phyloP scores from a whole-genome alignment of 208 protist species.

The Vickermania spadyakhi region DNA sequence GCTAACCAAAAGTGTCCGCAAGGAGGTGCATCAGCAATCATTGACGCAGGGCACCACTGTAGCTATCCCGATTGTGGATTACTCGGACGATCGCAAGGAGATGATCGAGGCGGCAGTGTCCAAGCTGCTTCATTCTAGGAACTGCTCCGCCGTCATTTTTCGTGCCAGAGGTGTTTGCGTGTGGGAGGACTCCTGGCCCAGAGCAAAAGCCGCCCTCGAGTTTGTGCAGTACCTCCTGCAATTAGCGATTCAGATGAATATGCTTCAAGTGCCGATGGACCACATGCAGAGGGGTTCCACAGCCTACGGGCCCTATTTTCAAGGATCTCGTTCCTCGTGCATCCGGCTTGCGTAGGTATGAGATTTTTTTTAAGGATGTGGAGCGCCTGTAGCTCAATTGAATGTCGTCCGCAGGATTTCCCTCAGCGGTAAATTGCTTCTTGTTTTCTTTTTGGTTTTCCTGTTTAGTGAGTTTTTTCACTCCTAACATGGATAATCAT shows the following conservation, averaged over 20 bases:
- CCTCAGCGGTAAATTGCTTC: no score
- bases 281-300: constrained; percentile 13
- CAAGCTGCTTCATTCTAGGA: constrained; percentile 89
- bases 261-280: constrained; percentile 42
- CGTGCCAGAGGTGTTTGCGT: constrained; percentile 94
- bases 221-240: constrained; percentile 95
- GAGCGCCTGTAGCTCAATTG: no score
- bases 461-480: no score
- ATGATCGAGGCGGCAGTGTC: constrained; percentile 62
- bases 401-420: no score
- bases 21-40: constrained; percentile 39
- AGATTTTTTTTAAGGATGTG: no score
- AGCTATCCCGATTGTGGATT: constrained; percentile 95
- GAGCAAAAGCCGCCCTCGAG: constrained; percentile 91
- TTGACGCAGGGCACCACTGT: constrained; percentile 81
- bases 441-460: no score
- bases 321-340: neutral
- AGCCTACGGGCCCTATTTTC: neutral
- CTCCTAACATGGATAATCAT: no score
- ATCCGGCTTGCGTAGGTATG: neutral
- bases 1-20: constrained; percentile 92
- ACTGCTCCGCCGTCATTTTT: constrained; percentile 88
- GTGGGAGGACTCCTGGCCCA: constrained; percentile 91
- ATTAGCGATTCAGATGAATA: constrained; percentile 49
- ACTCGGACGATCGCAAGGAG: constrained; percentile 80